Percentiles rank a stretch among this genome's conserved stretches.
phyloP scores from a whole-genome alignment of 305 asterid species.

The Solanum hybrid region DNA sequence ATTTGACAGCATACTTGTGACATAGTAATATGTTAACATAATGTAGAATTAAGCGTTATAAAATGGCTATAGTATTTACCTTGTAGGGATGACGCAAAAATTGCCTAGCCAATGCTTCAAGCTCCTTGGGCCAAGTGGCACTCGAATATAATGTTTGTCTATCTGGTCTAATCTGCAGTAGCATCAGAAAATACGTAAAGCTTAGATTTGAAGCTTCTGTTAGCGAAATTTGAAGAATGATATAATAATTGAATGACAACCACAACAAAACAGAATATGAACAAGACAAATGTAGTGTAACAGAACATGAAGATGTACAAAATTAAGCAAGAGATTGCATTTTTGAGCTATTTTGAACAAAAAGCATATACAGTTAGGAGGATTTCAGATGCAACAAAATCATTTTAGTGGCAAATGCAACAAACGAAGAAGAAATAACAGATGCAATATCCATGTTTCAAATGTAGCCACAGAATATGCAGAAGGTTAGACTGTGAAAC shows the following conservation, averaged over 20 bases:
- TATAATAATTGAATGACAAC: background rate
- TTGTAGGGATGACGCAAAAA: too few relatives aligned
- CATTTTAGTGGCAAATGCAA: background rate
- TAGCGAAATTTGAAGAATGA: background rate
- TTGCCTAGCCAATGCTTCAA: too few relatives aligned
- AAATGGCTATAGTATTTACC: too few relatives aligned
- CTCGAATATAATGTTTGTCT: slow-evolving; percentile 95
- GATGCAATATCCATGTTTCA: background rate
- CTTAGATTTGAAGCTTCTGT: background rate
- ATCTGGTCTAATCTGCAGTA: slow-evolving; percentile 74
- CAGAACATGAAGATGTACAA: background rate
- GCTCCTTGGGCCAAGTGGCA: slow-evolving; percentile 75
- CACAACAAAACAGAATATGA: background rate
- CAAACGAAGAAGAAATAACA: background rate
- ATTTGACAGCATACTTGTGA: too few relatives aligned
- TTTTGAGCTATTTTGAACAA: background rate
- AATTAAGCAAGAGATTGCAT: background rate
- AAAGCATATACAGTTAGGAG: background rate
- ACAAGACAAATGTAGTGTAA: background rate
- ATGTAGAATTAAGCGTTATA: too few relatives aligned
- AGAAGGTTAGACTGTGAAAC: background rate
- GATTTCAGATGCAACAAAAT: background rate
- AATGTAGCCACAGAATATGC: background rate
- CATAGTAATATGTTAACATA: too few relatives aligned
- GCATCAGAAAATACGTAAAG: slow-evolving; percentile 3